Evolutionary conservation across 306 rosid genomes (phyloP).

Genomic region (Rosa chinensis): DNA sequence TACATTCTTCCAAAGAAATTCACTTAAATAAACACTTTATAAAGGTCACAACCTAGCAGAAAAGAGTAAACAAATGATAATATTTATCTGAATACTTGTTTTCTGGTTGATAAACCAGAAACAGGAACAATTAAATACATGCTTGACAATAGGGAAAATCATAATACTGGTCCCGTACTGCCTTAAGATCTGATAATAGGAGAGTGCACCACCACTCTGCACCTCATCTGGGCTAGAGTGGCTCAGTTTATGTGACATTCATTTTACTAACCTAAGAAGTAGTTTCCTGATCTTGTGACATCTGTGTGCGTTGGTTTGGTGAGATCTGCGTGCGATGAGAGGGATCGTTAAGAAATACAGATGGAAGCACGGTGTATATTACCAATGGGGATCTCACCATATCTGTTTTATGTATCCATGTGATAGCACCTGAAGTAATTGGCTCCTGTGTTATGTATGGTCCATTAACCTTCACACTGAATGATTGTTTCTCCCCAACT

Average conservation of each 20-base stretch:
- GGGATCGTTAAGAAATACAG: not conserved
- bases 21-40: not conserved
- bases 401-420: slow-evolving; percentile 21
- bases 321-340: not conserved
- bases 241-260: not conserved
- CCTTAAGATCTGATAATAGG: not conserved
- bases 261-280: slow-evolving; percentile 1
- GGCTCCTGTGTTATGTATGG: slow-evolving; percentile 20
- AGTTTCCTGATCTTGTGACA: not conserved
- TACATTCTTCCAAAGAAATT: not conserved
- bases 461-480: slow-evolving; percentile 18
- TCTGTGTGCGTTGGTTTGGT: not conserved
- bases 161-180: not conserved
- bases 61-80: not conserved
- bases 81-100: not conserved
- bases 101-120: slow-evolving; percentile 9
- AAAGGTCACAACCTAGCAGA: not conserved
- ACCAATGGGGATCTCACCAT: slow-evolving; percentile 33
- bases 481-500: slow-evolving; percentile 27
- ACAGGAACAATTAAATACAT: not conserved
- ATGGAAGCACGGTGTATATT: slow-evolving; percentile 23
- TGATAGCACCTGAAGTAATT: slow-evolving; percentile 24
- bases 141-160: slow-evolving; percentile 5
- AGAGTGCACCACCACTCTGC: not conserved
- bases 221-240: not conserved